Base-by-base conservation (phyloP, 2,329 filamentous ascomycete genomes). In the Elsinoe ampelina region DNA sequence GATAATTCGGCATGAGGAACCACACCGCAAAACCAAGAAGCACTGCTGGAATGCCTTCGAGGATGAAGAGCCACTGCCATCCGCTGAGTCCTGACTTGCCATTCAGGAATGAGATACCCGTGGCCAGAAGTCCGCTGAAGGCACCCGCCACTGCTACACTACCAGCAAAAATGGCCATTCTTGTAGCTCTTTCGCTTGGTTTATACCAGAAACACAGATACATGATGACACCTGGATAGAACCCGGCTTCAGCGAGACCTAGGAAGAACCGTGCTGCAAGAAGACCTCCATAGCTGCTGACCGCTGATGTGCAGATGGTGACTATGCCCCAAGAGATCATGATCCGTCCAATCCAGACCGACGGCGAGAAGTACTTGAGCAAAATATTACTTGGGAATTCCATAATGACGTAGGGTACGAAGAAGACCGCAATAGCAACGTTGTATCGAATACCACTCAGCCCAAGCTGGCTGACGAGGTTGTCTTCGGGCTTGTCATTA, bases 121-220 rank as follows among this genome's bases (percentile, higher is more conserved):
- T 82, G 1, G 81, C 82, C 63, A 75, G 75, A 6, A 77, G 72
- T 2, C 79, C 79, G 3, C 78, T 77, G 62, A 81, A 80, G 0
- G 76, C 77, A 34, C 70, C 76, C 61, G 68, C 79, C 61, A 73
- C 77, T 67, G 79, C 80, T n/a, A 68, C 82, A 70, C 72, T 82
- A 66, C 64, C 78, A 51, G 79, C 68, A 63, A 76, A 73, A 59
- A 78, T 74, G 0, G 79, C 77, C 64, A 86, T 78, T 5, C 82
- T 79, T 64, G 81, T 77, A 1, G 76, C 78, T 17, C 79, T 72
- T 64, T 84, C 80, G 2, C 77, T 74, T 5, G 75, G 72, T 15
- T 77, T 75, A 63, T 82, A 82, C 72, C 79, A 80, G 61, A 80
- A 80, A 2, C 58, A 59, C 10, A 59, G 54, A 22, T 59, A 61